Evolutionary conservation across 352 stramenopile genomes (phyloP).

Genomic region (Phytopythium montanum): DNA sequence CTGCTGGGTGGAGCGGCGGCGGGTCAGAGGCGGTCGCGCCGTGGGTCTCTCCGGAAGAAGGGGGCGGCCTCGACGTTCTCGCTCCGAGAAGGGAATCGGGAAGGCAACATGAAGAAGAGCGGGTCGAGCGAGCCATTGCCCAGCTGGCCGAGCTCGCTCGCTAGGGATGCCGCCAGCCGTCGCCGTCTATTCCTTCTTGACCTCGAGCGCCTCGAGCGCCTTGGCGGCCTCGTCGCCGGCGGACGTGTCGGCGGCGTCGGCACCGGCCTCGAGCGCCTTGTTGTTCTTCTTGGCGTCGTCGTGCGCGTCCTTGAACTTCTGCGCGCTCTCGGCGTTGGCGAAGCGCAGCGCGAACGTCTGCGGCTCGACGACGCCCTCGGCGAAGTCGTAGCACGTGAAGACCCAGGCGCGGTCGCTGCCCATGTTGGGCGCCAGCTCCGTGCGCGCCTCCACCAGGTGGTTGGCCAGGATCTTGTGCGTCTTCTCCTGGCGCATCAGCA

Average conservation of each 20-base stretch:
- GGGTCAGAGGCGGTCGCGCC: background rate
- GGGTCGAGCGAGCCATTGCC: background rate
- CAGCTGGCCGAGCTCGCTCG: background rate
- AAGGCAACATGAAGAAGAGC: background rate
- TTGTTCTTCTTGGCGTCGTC: slow-evolving; percentile 92
- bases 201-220: slow-evolving; percentile 87
- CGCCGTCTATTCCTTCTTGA: slow-evolving; percentile 75
- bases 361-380: slow-evolving; percentile 91
- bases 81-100: background rate
- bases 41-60: background rate
- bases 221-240: slow-evolving; percentile 93
- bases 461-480: slow-evolving; percentile 99
- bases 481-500: slow-evolving; percentile 99
- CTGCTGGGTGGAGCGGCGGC: background rate
- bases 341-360: slow-evolving; percentile 93
- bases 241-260: slow-evolving; percentile 88
- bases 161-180: background rate
- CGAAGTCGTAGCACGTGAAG: slow-evolving; percentile 98
- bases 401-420: slow-evolving; percentile 96
- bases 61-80: background rate
- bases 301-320: slow-evolving; percentile 97
- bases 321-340: slow-evolving; percentile 93
- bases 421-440: slow-evolving; percentile 95
- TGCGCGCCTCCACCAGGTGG: slow-evolving; percentile 95
- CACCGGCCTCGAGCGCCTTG: slow-evolving; percentile 91